Evolutionary conservation across 2,329 filamentous ascomycete genomes (phyloP).

Genomic region (Thelonectria rubi): DNA sequence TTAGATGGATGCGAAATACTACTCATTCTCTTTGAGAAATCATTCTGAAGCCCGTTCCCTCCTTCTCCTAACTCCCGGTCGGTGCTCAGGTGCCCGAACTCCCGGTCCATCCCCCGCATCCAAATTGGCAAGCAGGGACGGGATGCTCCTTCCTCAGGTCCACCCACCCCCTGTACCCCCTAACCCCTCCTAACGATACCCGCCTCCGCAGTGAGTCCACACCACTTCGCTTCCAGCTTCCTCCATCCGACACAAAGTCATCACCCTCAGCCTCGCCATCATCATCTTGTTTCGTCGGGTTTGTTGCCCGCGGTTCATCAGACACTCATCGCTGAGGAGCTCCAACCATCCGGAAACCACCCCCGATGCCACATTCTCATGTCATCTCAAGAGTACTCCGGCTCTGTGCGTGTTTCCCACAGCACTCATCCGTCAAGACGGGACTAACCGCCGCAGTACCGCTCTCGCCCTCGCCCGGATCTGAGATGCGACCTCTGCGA

Average conservation of each 20-base stretch:
- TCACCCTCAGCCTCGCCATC: neutral
- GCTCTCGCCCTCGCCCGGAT: slow-evolving; percentile 2
- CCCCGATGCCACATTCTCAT: neutral
- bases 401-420: neutral
- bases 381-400: neutral
- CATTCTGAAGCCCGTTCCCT: neutral
- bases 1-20: neutral
- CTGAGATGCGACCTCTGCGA: slow-evolving; percentile 37
- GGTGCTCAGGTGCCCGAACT: too few species aligned
- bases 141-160: neutral
- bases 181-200: neutral
- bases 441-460: neutral
- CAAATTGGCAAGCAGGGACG: neutral
- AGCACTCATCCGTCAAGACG: neutral
- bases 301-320: neutral
- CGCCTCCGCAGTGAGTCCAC: slow-evolving; percentile 7
- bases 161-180: neutral
- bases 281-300: neutral
- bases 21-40: neutral
- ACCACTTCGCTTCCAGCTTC: neutral
- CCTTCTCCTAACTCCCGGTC: neutral
- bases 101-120: neutral
- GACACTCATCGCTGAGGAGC: neutral
- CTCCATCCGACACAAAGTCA: slow-evolving; percentile 1
- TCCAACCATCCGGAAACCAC: neutral